Evolutionary conservation across 2,329 filamentous ascomycete genomes (phyloP), one percentile per base, ranked within the genome.

Genomic region (Colletotrichum orbiculare): DNA sequence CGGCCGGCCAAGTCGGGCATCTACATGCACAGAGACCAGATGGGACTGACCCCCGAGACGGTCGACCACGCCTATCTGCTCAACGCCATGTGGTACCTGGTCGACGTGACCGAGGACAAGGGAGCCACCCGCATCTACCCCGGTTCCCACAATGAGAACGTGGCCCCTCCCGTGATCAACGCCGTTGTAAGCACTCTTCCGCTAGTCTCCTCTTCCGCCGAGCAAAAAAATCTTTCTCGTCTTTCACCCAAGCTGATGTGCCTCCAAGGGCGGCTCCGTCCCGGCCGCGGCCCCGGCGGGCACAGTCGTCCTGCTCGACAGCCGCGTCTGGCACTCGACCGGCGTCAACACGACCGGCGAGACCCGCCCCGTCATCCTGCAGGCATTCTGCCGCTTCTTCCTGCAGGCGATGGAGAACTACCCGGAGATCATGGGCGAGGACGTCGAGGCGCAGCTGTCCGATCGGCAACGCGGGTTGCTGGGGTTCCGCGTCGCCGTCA

Each of bases 121-220:
- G 55, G 55, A 37, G 55, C 55, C 17, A 58, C 55, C 3, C 56
- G 56, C 15, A 33, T 59, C 6, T 59, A 45, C 25, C 56, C 56
- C 33, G 47, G 47, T n/a, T 52, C 47, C 25, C 56, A 59, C 10
- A 35, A 42, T 37, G 49, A 37, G 38, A 48, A 58, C 17, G 55
- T 58, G 5, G 45, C 37, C 11, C 55, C 15, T n/a, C 15, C 12
- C 4, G 37, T 35, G 9, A 49, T 58, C 17, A 42, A 48, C 35
- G 12, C 49, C 33, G 35, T 50, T 6, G 55, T 50, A 33, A 34
- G 55, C 49, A 7, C 17, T 25, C 45, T 25, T 7, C 17, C 17
- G 17, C 17, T 3, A 17, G 17, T 17, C 17, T 17, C 17, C 17
- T 42, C 25, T 25, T 25, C 25, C 25, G 25, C 25, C 25, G 4